These are phyloP conservation scores for Stephanodiscus triporus DNA, from an alignment of 108 stramenopile species.

Conservation along the genomic window DNA sequence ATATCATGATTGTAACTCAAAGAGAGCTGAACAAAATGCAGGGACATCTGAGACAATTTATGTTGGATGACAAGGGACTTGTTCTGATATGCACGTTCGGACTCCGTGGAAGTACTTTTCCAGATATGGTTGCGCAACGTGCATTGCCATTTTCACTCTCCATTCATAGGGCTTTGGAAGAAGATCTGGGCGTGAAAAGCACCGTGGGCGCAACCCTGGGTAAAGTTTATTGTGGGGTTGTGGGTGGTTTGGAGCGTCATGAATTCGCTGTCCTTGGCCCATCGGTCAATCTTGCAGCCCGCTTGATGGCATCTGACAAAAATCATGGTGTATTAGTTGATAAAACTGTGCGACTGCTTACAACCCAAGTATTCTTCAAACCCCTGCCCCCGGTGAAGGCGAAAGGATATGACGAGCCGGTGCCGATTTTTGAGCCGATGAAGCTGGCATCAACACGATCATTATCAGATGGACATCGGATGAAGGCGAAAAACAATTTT, in stretches of 20 bases:
- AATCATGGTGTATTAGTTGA: slow-evolving; percentile 79
- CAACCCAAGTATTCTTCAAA: slow-evolving; percentile 59
- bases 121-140: slow-evolving; percentile 68
- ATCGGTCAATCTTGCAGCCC: slow-evolving; percentile 76
- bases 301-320: slow-evolving; percentile 58
- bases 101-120: slow-evolving; percentile 72
- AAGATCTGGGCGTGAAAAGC: slow-evolving; percentile 60
- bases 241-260: slow-evolving; percentile 69
- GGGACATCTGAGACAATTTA: slow-evolving; percentile 80
- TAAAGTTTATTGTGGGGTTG: slow-evolving; percentile 75
- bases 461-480: slow-evolving; percentile 45
- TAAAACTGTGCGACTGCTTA: slow-evolving; percentile 57
- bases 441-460: slow-evolving; percentile 13
- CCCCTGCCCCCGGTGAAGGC: slow-evolving; percentile 62
- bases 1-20: slow-evolving; percentile 69
- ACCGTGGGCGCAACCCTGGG: slow-evolving; percentile 71
- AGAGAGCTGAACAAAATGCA: slow-evolving; percentile 50
- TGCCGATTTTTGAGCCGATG: slow-evolving; percentile 74
- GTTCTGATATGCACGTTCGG: slow-evolving; percentile 82
- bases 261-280: slow-evolving; percentile 78
- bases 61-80: slow-evolving; percentile 82
- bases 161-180: slow-evolving; percentile 60
- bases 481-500: slow-evolving; percentile 50
- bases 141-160: slow-evolving; percentile 65
- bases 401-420: slow-evolving; percentile 74